Base-by-base conservation (phyloP, 2,329 filamentous ascomycete species). In the Sclerotinia minor region DNA sequence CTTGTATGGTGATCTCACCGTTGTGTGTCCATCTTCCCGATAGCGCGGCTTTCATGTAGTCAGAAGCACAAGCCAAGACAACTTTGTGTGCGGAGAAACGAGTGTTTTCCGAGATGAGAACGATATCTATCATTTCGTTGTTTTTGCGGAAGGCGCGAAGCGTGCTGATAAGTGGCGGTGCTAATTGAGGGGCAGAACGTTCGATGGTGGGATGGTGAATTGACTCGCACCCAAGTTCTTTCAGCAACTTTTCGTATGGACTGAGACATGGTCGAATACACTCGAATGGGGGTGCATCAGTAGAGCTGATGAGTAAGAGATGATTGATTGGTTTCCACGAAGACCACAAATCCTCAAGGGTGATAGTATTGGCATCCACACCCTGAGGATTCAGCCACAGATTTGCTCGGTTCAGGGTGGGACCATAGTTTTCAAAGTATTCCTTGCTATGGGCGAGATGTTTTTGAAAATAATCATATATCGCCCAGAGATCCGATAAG, bases 261-360 rank as follows among this genome's bases (percentile, higher is more conserved):
- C 69, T 72, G 24, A 76, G 54, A 19, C 69, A 65, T 24, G 63
- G 65, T 41, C 70, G 58, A 6, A 76, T 68, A 13, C 73, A 71
- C 67, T 74, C 71, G 2, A 73, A 61, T 2, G 49, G 45, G 0
- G 72, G 72, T 11, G 70, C 68, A 68, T 76, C 75, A 26, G 60
- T 70, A 1, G 73, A 72, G 53, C 71, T 76, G 0, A 69, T 72
- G 3, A 75, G 58, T 3, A 75, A 69, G 2, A 76, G 71, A 2
- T 71, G 47, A 4, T 69, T 45, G n/a, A 72, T 58, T 3, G 53
- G 60, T 7, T 69, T 60, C 75, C 73, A 76, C 13, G 68, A 71
- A 24, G 52, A 57, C 21, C 38, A 17, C n/a, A 75, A 41, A 24
- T 74, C 69, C 3, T 58, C 54, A 11, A 73, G 15, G 11, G 52